Base-by-base conservation (phyloP, 139 green algal genomes). In the Chlamydomonas applanata region DNA sequence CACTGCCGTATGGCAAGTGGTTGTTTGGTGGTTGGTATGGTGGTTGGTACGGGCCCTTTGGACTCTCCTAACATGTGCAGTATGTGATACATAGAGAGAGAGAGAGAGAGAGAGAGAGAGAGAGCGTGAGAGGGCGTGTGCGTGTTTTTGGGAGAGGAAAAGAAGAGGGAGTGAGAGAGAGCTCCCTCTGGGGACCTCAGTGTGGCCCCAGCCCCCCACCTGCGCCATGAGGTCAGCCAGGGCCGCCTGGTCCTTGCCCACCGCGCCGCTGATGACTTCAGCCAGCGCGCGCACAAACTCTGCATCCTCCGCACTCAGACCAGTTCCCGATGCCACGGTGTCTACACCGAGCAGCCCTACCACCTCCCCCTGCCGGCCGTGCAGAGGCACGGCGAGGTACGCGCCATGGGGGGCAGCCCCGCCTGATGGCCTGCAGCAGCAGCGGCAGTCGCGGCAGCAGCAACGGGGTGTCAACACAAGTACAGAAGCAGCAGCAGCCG, bases 291-390 rank as follows among this genome's bases (percentile, higher is more conserved):
- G 60, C 29, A 76, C 33, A 24, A 81, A 81, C 0, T 27, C 32
- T 30, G 32, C 32, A 22, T 70, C 62, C 34, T 53, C 34, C 32
- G 30, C n/a, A 16, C n/a, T 13, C 11, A 66, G 59, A 13, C n/a
- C 24, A 49, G 62, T 32, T 52, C n/a, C n/a, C 36, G 59, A 66
- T 14, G 13, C 13, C 54, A 85, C 25, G 0, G 72, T 82, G 66
- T 85, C 80, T 1, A 80, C 66, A 16, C 66, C 63, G 19, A 85
- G 40, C 67, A 85, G 54, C 24, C 80, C 80, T 4, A 85, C 25
- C 27, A 82, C 67, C 72, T 81, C 75, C 24, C 80, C 80, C 1
- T 49, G 46, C 9, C 20, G 44, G 32, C 80, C 80, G 4, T 69
- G 1, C 34, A 85, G 54, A 52, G 80, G 75, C 25, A 78, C 59